Evolutionary conservation across 2,329 filamentous ascomycete genomes (phyloP).

Genomic region (Neurospora crassa): DNA sequence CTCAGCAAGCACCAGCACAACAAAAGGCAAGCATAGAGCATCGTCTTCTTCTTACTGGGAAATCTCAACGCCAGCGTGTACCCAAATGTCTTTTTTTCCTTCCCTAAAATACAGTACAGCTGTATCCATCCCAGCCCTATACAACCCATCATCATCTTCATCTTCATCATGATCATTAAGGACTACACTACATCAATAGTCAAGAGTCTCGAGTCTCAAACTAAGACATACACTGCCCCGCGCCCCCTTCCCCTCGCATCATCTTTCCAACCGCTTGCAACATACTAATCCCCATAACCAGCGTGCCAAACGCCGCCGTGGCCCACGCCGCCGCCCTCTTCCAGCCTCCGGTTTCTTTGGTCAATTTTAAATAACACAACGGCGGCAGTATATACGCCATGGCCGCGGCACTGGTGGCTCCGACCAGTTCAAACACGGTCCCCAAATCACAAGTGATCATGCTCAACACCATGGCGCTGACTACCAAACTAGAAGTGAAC

Average conservation of each 20-base stretch:
- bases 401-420: conserved; percentile 86
- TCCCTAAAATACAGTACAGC: not conserved
- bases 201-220: not conserved
- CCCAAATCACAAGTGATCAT: conserved; percentile 89
- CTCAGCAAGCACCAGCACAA: not conserved
- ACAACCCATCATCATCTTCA: not conserved
- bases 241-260: conserved; percentile 21
- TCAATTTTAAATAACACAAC: conserved; percentile 89
- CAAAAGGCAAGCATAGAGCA: not conserved
- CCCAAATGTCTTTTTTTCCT: not conserved
- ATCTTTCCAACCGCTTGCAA: conserved; percentile 22
- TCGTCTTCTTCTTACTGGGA: not conserved
- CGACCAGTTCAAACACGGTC: conserved; percentile 90
- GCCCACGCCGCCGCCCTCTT: conserved; percentile 22
- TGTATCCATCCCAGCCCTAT: not conserved
- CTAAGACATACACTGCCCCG: conserved; percentile 18
- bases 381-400: conserved; percentile 94
- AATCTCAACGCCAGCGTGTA: not conserved
- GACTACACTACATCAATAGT: no score
- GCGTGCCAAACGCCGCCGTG: conserved; percentile 20
- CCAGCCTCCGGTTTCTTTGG: conserved; percentile 29
- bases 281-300: conserved; percentile 23
- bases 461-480: conserved; percentile 65
- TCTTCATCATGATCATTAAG: no score
- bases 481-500: conserved; percentile 76